Base-by-base conservation (phyloP, 108 stramenopile genomes). In the Fistulifera pelliculosa region DNA sequence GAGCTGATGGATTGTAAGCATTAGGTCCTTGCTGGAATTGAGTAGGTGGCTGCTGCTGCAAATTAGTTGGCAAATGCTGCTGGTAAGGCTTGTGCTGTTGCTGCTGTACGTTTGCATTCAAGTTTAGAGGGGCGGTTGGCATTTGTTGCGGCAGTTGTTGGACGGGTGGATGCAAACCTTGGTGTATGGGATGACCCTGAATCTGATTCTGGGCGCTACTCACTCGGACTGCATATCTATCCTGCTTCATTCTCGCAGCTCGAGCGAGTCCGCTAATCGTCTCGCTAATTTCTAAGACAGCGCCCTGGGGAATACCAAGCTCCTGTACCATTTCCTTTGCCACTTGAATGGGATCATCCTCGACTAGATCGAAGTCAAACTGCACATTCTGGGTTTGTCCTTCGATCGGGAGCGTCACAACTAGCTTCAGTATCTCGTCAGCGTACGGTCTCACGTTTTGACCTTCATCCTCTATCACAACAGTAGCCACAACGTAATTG, bases 271-370 rank as follows among this genome's bases (percentile, higher is more conserved):
- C 79, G 71, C 83, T 87, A 18, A 92, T 85, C n/a, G 85, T 85
- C 59, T 79, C 79, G 47, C 86, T 85, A 2, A 92, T 83, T 28
- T 87, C 90, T 28, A 87, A 64, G 0, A 92, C 80, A 16, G 85
- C 84, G 54, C 71, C 82, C 41, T 73, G 68, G 6, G 81, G 85
- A 22, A 94, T 82, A 27, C 75, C 77, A 38, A 94, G 74, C 45
- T 90, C 93, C 19, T 80, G 69, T 13, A 87, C 81, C 82, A 94
- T 87, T 69, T 94, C 93, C 48, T 80, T 80, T 16, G 85, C 89
- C 47, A 94, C 80, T 60, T 81, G 76, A 40, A 87, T 73, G 15
- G 93, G 82, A 56, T 94, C 87, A 59, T 94, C 93, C 35, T 86
- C 65, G 0, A 89, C 81, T 6, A 94, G 61, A 71, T 94, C 76